Evolutionary conservation across 2,329 filamentous ascomycete species (phyloP).

Genomic region (Alternaria sp.): DNA sequence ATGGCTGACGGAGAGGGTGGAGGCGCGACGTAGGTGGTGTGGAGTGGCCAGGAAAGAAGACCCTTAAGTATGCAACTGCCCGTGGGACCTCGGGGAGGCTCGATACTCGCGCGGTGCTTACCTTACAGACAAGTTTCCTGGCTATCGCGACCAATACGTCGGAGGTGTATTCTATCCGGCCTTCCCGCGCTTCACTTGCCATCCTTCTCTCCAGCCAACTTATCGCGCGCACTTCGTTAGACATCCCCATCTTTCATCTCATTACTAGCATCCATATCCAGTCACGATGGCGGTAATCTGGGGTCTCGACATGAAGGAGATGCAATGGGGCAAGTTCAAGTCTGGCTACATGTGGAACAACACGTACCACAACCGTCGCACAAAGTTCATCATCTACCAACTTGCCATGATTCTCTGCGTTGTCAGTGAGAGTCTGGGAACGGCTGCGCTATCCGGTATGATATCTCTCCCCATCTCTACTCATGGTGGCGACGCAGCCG

Average conservation of each 20-base stretch:
- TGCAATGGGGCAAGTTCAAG: constrained; percentile 65
- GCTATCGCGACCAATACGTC: neutral
- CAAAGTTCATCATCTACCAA: constrained; percentile 67
- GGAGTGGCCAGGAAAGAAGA: neutral
- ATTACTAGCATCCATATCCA: neutral
- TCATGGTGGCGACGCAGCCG: neutral
- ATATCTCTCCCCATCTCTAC: neutral
- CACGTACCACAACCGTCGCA: constrained; percentile 61
- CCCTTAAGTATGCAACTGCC: neutral
- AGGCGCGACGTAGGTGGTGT: neutral
- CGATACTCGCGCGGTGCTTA: neutral
- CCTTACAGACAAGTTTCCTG: neutral
- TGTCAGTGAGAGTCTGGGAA: constrained; percentile 63
- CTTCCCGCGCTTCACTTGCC: neutral
- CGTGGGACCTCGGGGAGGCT: neutral
- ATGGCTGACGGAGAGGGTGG: neutral
- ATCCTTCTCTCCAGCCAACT: neutral
- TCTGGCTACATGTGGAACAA: constrained; percentile 64
- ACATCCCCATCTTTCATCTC: neutral
- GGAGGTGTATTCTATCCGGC: neutral
- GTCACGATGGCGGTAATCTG: constrained; percentile 56
- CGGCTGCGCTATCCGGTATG: constrained; percentile 60
- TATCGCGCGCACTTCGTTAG: neutral
- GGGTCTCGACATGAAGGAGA: constrained; percentile 63
- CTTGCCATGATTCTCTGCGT: constrained; percentile 65